These are phyloP conservation scores for Suhomyces chickasaworum DNA, from an alignment of 1,139 yeast species.

Conservation along the genomic window DNA sequence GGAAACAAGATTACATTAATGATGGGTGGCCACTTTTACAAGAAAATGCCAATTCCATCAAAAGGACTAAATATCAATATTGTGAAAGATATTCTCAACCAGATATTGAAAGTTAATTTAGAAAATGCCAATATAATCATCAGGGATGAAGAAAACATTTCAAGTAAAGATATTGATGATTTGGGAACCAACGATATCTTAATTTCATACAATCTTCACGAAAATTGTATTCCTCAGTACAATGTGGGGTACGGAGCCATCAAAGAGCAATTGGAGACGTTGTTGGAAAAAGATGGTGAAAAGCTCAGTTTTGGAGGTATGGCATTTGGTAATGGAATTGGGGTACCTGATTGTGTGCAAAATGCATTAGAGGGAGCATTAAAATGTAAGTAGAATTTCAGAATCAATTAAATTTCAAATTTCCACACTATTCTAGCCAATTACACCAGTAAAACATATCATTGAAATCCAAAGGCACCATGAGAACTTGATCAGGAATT, in stretches of 20 bases:
- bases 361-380: conserved; percentile 63
- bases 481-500: no score
- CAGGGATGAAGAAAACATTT: conserved; percentile 28
- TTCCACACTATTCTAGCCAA: no score
- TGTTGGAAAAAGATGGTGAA: conserved; percentile 34
- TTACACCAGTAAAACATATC: no score
- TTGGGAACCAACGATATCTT: conserved; percentile 35
- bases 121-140: conserved; percentile 27
- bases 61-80: conserved; percentile 44
- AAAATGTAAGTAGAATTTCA: conserved; percentile 8
- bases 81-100: conserved; percentile 49
- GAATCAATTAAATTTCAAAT: neutral
- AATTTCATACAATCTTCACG: conserved; percentile 37
- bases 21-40: conserved; percentile 79
- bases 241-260: conserved; percentile 66
- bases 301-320: conserved; percentile 74
- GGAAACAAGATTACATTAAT: conserved; percentile 69
- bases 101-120: conserved; percentile 53
- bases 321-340: conserved; percentile 80
- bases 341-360: conserved; percentile 84
- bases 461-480: no score
- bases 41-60: conserved; percentile 44
- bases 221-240: conserved; percentile 81
- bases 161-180: conserved; percentile 22
- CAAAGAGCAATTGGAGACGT: conserved; percentile 38